Conservation (phyloP, 495 filamentous ascomycete species). For the Jackrogersella multiformis region DNA sequence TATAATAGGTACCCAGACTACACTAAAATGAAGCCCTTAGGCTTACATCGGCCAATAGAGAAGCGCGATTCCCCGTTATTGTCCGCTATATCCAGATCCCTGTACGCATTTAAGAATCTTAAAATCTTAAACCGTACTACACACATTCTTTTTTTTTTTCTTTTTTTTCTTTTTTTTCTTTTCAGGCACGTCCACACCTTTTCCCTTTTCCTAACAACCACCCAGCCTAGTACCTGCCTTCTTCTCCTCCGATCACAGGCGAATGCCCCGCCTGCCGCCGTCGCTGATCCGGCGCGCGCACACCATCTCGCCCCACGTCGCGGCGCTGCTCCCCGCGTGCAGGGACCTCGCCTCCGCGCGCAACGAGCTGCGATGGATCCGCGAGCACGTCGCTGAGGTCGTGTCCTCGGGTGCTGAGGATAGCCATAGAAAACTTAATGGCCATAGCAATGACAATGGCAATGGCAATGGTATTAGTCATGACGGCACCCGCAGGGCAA, state of each 20-base stretch:
- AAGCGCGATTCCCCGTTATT: background rate
- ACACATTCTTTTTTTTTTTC: too few species aligned
- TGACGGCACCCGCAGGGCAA: too few species aligned
- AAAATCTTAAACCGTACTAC: background rate
- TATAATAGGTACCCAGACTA: too few species aligned
- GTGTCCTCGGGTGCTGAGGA: background rate
- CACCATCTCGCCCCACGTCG: slow-evolving; percentile 65
- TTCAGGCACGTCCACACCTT: too few species aligned
- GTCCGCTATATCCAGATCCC: too few species aligned
- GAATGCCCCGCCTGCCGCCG: slow-evolving; percentile 81
- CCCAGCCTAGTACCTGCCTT: too few species aligned
- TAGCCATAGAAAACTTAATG: background rate
- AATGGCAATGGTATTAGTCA: too few species aligned
- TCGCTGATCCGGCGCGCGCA: slow-evolving; percentile 66
- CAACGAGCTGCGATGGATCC: slow-evolving; percentile 89
- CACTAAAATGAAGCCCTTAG: too few species aligned
- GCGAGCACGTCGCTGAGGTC: slow-evolving; percentile 61
- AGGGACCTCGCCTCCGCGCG: slow-evolving; percentile 71
- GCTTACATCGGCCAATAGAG: slow-evolving; percentile 10
- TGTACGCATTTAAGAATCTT: too few species aligned
- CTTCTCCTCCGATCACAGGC: too few species aligned
- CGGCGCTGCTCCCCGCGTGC: slow-evolving; percentile 73
- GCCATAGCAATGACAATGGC: background rate
- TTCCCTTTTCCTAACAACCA: too few species aligned
- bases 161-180: too few species aligned